Conservation (phyloP, 2,329 filamentous ascomycete genomes). For the Penicillium janthinellum region DNA sequence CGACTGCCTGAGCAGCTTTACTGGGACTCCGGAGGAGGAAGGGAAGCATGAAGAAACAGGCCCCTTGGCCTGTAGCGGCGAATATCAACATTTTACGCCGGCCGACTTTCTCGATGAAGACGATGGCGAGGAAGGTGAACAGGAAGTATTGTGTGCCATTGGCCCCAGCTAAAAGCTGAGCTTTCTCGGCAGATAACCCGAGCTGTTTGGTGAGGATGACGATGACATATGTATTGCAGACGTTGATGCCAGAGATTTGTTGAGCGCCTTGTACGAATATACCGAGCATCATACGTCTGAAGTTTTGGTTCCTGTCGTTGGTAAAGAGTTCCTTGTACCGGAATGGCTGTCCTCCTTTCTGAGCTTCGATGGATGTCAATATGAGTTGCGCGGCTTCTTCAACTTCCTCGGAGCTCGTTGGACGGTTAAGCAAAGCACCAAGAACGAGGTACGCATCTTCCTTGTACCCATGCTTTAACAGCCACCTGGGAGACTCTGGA, state of each 20-base stretch:
- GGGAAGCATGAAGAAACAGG: constrained; percentile 14
- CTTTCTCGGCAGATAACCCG: constrained; percentile 6
- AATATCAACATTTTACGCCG: constrained; percentile 12
- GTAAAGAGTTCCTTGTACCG: constrained; percentile 12
- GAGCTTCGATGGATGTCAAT: constrained; percentile 16
- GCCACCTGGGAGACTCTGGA: constrained; percentile 9
- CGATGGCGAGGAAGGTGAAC: constrained; percentile 12
- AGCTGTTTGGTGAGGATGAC: constrained; percentile 8
- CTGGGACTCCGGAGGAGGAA: constrained; percentile 11
- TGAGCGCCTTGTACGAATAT: constrained; percentile 11
- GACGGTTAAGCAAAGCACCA: neutral
- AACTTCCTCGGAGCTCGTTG: neutral
- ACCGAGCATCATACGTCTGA: constrained; percentile 12
- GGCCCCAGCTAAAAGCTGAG: constrained; percentile 15
- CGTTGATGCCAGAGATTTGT: constrained; percentile 10
- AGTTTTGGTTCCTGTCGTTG: constrained; percentile 9
- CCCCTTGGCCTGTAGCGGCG: constrained; percentile 11
- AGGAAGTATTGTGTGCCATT: constrained; percentile 13
- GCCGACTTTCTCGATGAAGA: constrained; percentile 15
- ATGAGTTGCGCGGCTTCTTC: neutral
- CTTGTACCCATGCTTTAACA: constrained; percentile 5
- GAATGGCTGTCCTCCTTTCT: constrained; percentile 12
- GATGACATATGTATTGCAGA: constrained; percentile 9
- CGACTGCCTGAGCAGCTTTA: constrained; percentile 9
- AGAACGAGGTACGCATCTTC: neutral